phyloP scores from a whole-genome alignment of 345 rosid genomes.

The Arabis hirsuta region DNA sequence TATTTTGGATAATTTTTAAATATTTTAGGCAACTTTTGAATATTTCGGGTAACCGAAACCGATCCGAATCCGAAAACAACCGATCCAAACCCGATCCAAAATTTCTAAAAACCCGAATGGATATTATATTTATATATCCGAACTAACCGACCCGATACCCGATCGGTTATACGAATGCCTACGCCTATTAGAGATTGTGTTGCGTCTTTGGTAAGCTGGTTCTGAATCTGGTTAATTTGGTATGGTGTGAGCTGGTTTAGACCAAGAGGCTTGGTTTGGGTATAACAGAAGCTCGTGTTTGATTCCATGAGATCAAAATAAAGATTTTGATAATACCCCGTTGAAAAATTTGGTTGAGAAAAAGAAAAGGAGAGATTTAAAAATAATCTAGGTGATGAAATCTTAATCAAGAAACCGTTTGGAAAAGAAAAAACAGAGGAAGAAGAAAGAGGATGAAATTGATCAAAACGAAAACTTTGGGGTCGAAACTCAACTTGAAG shows the following conservation, averaged over 20 bases:
- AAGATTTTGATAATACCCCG: slow-evolving; percentile 43
- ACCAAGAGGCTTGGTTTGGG: slow-evolving; percentile 50
- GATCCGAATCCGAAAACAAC: too few species aligned
- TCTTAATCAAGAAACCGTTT: neutral
- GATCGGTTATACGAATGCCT: too few species aligned
- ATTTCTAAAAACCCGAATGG: too few species aligned
- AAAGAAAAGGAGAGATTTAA: too few species aligned
- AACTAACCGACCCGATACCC: too few species aligned
- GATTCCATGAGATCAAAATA: neutral
- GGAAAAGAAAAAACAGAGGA: neutral
- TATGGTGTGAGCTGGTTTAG: slow-evolving; percentile 60
- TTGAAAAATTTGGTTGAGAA: slow-evolving; percentile 53
- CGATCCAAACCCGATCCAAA: too few species aligned
- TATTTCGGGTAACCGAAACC: too few species aligned
- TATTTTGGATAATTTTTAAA: too few species aligned
- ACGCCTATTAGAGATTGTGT: slow-evolving; percentile 21
- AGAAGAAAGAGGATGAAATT: neutral
- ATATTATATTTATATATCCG: too few species aligned
- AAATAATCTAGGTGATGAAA: too few species aligned
- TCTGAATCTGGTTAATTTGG: slow-evolving; percentile 73
- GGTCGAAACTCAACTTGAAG: neutral
- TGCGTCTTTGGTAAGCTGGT: slow-evolving; percentile 48
- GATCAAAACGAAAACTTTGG: slow-evolving; percentile 8
- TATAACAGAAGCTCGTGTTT: slow-evolving; percentile 31
- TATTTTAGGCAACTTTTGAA: too few species aligned